Base-by-base conservation (phyloP, 2,329 filamentous ascomycete species). In the Verruconis gallopava region DNA sequence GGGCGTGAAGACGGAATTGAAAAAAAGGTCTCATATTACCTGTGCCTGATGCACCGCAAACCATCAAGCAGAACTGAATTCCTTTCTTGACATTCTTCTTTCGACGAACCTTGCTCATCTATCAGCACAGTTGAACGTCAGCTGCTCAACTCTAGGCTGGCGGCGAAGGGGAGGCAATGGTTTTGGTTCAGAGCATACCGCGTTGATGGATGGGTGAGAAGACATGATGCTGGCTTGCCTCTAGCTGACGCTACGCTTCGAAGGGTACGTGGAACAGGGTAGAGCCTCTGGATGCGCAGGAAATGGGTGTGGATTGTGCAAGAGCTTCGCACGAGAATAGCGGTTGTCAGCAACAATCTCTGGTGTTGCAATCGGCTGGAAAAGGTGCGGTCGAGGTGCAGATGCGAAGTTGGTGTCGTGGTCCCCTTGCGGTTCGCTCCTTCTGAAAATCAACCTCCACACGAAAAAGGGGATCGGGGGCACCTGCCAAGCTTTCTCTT, bases 81-180 rank as follows among this genome's bases (percentile, higher is more conserved):
- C 91, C 91, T 78, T 95, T 95, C 83, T 95, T 95, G 71, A 98
- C 89, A 77, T 98, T 96, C 84, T 98, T 98, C 89, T 98, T 98
- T 69, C 85, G 82, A 70, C 91, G 88, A 64, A 95, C 88, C 83
- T 94, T 91, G 68, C 93, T 85, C 79, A 85, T 65, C 25, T 48
- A 42, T 45, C 37, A 38, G 44, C 32, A 38, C 55, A 38, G 30
- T 17, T 46, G 38, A 38, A 30, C 37, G 55, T 47, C 44, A 51
- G 45, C 43, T 18, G 37, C 45, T 25, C 21, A 42, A 18, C 32
- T 9, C 25, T 30, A 30, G 40, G 40, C 21, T 30, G 11, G 13
- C 35, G 20, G 33, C 21, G 40, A 36, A 21, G 40, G 32, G 30
- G 21, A 22, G 40, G 40, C 22, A 30, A n/a, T 9, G 9, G n/a